Evolutionary conservation across 2,329 filamentous ascomycete species (phyloP).

Genomic region (Nothophaeocryptopus gaeumannii): DNA sequence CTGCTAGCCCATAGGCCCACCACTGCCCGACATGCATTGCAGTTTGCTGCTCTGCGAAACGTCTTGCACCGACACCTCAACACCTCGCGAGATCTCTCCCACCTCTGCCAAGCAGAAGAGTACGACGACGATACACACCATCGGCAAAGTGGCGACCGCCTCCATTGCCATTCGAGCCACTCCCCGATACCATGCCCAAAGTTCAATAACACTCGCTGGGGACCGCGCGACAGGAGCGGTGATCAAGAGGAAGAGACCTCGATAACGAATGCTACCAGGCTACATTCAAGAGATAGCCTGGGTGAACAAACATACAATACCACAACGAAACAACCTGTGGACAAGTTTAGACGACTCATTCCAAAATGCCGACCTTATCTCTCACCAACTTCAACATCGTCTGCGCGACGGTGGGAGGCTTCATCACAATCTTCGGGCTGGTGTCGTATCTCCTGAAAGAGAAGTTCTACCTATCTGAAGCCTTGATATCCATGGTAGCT

Average conservation of each 20-base stretch:
- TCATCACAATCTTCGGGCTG: constrained; percentile 84
- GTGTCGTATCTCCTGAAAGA: constrained; percentile 90
- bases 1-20: too few relatives aligned
- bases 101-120: too few relatives aligned
- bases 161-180: too few relatives aligned
- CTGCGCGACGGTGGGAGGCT: constrained; percentile 76
- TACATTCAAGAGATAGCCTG: neutral
- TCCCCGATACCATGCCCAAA: neutral
- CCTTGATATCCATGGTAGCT: constrained; percentile 78
- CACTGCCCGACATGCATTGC: too few relatives aligned
- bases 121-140: too few relatives aligned
- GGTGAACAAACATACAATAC: neutral
- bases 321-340: neutral
- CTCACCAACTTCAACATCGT: constrained; percentile 76
- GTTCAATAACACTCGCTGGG: constrained; percentile 29
- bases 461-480: constrained; percentile 86
- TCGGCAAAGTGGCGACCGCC: too few relatives aligned
- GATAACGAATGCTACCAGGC: constrained; percentile 19
- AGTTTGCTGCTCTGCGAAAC: too few relatives aligned
- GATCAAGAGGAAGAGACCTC: constrained; percentile 14
- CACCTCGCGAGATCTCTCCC: too few relatives aligned
- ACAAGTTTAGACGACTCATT: neutral
- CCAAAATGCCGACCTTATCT: constrained; percentile 57
- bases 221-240: constrained; percentile 1
- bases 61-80: too few relatives aligned